Conservation (phyloP, 805 yeast genomes). For the Candida gorgasii region DNA sequence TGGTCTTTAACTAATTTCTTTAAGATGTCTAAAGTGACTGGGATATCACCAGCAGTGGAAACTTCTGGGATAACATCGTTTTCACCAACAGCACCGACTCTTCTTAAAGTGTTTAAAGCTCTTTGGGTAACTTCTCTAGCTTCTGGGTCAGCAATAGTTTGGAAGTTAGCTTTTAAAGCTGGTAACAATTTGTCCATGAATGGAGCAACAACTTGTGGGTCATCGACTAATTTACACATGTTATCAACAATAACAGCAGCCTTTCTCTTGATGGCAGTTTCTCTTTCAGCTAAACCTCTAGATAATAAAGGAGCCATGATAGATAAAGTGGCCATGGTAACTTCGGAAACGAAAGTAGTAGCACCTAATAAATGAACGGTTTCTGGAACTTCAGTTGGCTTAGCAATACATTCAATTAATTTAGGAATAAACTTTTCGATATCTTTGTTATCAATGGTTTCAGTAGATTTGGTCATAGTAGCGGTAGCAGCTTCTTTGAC, state of each 20-base stretch:
- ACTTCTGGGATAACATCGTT: constrained; percentile 93
- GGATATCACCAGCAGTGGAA: constrained; percentile 97
- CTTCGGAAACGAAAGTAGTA: constrained; percentile 99
- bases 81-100: constrained; percentile 96
- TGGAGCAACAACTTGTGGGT: constrained; percentile 99
- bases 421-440: constrained; percentile 98
- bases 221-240: constrained; percentile 99
- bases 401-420: constrained; percentile 93
- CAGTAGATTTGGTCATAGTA: constrained; percentile 94
- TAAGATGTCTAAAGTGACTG: constrained; percentile 83
- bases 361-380: constrained; percentile 99
- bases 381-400: constrained; percentile 97
- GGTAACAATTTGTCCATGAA: constrained; percentile 95
- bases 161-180: constrained; percentile 89
- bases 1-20: constrained; percentile 66
- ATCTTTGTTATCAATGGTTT: constrained; percentile 99
- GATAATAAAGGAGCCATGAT: constrained; percentile 98
- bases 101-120: constrained; percentile 94
- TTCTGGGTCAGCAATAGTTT: constrained; percentile 99
- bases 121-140: constrained; percentile 98
- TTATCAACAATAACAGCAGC: constrained; percentile 99
- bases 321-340: constrained; percentile 98
- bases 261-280: constrained; percentile 98
- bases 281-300: constrained; percentile 99
- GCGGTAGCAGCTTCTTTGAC: constrained; percentile 96